Conservation (phyloP, 257 asterid genomes). For the Capsicum baccatum region DNA sequence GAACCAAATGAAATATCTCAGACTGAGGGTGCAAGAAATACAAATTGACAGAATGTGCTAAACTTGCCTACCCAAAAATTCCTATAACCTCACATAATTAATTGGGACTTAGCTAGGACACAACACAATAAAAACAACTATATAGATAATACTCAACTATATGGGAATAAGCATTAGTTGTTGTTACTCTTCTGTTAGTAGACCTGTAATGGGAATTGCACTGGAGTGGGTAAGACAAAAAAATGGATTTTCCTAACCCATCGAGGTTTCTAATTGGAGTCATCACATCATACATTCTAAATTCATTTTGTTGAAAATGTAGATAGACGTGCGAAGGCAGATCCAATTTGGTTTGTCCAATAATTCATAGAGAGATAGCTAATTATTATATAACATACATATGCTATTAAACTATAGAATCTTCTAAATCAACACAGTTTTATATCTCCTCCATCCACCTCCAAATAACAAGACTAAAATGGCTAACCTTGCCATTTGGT, state of each 20-base stretch:
- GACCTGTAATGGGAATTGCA: neutral
- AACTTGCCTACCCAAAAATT: no score
- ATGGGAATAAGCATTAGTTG: neutral
- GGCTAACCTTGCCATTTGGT: neutral
- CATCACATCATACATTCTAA: neutral
- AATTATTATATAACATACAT: neutral
- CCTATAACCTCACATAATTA: neutral
- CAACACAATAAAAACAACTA: neutral
- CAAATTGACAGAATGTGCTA: no score
- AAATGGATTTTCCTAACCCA: neutral
- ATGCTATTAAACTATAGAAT: neutral
- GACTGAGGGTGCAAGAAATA: neutral
- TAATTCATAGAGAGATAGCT: neutral
- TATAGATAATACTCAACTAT: conserved; percentile 9
- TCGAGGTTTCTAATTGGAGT: neutral
- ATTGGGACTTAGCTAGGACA: neutral
- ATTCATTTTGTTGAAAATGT: neutral
- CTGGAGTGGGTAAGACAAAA: neutral
- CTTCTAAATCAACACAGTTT: neutral
- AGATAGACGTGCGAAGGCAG: neutral
- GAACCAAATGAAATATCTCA: neutral
- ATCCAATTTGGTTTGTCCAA: neutral
- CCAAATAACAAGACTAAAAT: neutral
- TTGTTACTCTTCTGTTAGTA: neutral
- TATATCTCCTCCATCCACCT: neutral